Conservation (phyloP, 441 rosid genomes). For the Gossypium gossypioides region DNA sequence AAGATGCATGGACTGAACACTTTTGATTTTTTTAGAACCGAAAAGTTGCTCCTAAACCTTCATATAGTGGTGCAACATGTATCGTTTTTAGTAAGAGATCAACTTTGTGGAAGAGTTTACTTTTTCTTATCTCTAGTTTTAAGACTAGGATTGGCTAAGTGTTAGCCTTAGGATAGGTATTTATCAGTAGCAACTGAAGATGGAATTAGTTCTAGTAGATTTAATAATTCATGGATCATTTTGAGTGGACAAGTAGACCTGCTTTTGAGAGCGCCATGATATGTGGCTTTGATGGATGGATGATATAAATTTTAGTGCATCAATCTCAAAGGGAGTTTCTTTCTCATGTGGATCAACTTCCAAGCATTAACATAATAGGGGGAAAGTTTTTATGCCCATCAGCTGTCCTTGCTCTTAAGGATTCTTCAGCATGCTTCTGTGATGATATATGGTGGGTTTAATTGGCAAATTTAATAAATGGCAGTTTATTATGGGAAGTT, state of each 20-base stretch:
- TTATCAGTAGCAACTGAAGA: neutral
- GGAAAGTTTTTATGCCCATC: neutral
- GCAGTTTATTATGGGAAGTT: neutral
- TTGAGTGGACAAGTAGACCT: neutral
- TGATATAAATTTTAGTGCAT: neutral
- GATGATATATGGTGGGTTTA: neutral
- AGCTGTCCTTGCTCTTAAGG: neutral
- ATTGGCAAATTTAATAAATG: neutral
- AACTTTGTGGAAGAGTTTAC: neutral
- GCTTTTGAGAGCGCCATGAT: neutral
- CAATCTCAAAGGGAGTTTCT: neutral
- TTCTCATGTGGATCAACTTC: neutral
- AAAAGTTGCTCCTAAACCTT: constrained; percentile 2
- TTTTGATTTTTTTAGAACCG: neutral
- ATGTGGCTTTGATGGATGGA: neutral
- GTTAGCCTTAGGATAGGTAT: neutral
- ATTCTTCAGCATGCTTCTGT: neutral
- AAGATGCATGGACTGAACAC: constrained; percentile 3
- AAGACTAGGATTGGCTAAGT: constrained; percentile 2
- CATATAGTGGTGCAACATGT: constrained; percentile 1
- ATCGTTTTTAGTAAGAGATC: neutral
- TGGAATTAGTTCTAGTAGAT: neutral
- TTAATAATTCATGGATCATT: neutral
- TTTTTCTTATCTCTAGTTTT: neutral
- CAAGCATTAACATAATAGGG: neutral